phyloP scores from a whole-genome alignment of 1,284 basidiomycete genomes.

The Moniliella sp. region DNA sequence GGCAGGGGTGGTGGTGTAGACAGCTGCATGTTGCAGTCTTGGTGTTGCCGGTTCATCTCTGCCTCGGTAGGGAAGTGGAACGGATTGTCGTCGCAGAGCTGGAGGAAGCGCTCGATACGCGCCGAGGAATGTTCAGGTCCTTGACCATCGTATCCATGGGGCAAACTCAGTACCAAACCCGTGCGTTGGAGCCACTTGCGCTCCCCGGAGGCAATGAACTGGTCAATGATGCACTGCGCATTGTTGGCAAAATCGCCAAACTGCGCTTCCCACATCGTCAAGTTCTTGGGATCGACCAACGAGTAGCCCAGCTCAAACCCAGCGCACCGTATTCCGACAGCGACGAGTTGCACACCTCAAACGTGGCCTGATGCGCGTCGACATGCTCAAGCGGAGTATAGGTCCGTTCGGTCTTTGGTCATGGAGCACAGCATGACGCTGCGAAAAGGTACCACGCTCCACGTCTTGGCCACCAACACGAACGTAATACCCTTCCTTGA shows the following conservation, averaged over 20 bases:
- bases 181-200: slow-evolving; percentile 92
- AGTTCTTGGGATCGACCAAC: slow-evolving; percentile 72
- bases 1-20: slow-evolving; percentile 54
- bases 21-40: slow-evolving; percentile 98
- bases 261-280: slow-evolving; percentile 94
- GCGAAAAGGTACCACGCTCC: slow-evolving; percentile 98
- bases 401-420: slow-evolving; percentile 79
- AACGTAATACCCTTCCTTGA: slow-evolving; percentile 77
- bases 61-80: slow-evolving; percentile 66
- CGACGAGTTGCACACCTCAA: slow-evolving; percentile 89
- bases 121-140: slow-evolving; percentile 96
- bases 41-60: slow-evolving; percentile 81
- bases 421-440: slow-evolving; percentile 87
- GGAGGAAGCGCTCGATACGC: slow-evolving; percentile 83
- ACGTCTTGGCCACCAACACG: slow-evolving; percentile 95
- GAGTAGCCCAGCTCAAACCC: slow-evolving; percentile 98
- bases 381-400: slow-evolving; percentile 77
- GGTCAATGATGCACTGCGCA: slow-evolving; percentile 93
- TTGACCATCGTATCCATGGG: slow-evolving; percentile 91
- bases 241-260: slow-evolving; percentile 46
- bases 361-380: slow-evolving; percentile 62
- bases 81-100: slow-evolving; percentile 92
- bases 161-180: slow-evolving; percentile 67
- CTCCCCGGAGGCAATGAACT: slow-evolving; percentile 93
- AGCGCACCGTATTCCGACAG: slow-evolving; percentile 84